Evolutionary conservation across 2,329 filamentous ascomycete genomes (phyloP).

Genomic region (Fusarium sarcochroum): DNA sequence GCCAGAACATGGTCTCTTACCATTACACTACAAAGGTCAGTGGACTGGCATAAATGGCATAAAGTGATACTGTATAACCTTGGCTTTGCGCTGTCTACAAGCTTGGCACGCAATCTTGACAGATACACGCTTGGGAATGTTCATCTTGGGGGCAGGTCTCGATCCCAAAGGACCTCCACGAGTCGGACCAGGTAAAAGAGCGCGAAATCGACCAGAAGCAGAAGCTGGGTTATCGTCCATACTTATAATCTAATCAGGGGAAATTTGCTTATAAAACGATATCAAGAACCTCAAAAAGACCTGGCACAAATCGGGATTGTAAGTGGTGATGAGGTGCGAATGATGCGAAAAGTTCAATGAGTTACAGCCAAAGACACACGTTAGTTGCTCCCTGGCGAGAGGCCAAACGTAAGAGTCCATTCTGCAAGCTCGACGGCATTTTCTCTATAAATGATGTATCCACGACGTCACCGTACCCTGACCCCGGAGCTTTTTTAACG

Average conservation of each 20-base stretch:
- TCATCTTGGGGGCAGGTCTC: conserved; percentile 9
- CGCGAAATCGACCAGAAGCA: conserved; percentile 9
- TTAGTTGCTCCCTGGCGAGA: not conserved
- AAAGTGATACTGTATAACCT: conserved; percentile 1
- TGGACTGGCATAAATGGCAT: too few species aligned
- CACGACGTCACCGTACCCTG: conserved; percentile 26
- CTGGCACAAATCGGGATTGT: too few species aligned
- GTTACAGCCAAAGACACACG: too few species aligned
- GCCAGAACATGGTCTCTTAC: conserved; percentile 31
- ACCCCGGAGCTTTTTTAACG: conserved; percentile 1
- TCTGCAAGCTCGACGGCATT: conserved; percentile 17
- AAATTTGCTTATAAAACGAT: too few species aligned
- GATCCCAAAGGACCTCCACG: not conserved
- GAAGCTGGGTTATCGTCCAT: conserved; percentile 13
- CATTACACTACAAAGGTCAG: conserved; percentile 29
- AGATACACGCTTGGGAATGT: conserved; percentile 25
- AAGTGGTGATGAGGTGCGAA: conserved; percentile 7
- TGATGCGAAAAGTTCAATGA: not conserved
- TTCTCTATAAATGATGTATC: conserved; percentile 22
- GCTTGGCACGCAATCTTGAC: conserved; percentile 35
- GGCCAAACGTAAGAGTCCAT: not conserved
- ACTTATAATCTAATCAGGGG: not conserved
- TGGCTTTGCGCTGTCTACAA: conserved; percentile 37
- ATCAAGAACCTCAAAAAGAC: too few species aligned
- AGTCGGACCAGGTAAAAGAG: conserved; percentile 20